Conservation (phyloP, 345 rosid genomes). For the Trapa incisa region DNA sequence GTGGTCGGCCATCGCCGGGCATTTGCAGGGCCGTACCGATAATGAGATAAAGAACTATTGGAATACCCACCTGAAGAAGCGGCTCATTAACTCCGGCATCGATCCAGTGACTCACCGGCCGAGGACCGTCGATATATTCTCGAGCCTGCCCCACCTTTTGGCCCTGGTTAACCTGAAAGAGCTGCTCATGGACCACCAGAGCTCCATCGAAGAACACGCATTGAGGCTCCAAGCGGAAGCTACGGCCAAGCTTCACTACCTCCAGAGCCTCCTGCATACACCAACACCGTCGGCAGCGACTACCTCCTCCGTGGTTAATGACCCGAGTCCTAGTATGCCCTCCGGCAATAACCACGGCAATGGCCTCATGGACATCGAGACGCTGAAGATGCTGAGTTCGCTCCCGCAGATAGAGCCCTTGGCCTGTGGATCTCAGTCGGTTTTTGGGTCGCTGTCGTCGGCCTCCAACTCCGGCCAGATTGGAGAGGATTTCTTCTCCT, state of each 20-base stretch:
- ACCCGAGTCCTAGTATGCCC: conserved; percentile 7
- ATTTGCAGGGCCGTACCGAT: conserved; percentile 50
- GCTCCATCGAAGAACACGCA: conserved; percentile 36
- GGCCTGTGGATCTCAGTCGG: background rate
- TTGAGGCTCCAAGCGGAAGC: conserved; percentile 32
- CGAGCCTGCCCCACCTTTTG: conserved; percentile 43
- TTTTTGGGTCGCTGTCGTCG: conserved; percentile 12
- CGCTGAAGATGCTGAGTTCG: conserved; percentile 21
- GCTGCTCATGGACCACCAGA: conserved; percentile 29
- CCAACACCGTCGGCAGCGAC: background rate
- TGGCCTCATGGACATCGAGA: conserved; percentile 21
- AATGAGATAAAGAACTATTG: conserved; percentile 61
- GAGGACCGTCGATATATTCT: conserved; percentile 36
- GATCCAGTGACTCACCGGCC: conserved; percentile 67
- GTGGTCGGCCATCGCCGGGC: conserved; percentile 59
- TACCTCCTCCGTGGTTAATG: background rate
- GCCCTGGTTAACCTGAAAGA: conserved; percentile 52
- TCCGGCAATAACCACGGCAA: background rate
- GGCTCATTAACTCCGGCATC: conserved; percentile 49
- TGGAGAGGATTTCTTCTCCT: conserved; percentile 15
- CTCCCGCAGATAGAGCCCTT: conserved; percentile 1
- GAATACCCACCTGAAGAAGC: conserved; percentile 61
- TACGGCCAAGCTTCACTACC: conserved; percentile 32
- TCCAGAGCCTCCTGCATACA: conserved; percentile 41
- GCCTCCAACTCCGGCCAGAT: background rate